Conservation (phyloP, 352 stramenopile species). For the Peronospora belbahrii region DNA sequence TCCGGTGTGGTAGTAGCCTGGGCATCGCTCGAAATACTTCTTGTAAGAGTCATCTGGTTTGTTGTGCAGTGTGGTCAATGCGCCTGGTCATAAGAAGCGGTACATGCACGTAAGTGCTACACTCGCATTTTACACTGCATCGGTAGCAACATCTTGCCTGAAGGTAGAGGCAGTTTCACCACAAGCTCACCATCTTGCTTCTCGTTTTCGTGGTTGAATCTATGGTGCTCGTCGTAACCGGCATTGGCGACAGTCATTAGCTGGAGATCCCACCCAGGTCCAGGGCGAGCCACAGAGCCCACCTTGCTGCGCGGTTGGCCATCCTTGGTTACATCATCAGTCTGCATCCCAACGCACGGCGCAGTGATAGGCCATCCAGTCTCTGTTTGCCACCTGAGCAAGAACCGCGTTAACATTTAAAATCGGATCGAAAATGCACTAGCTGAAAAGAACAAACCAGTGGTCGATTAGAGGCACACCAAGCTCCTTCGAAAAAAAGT, state of each 20-base stretch:
- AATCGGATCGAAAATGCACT: not conserved
- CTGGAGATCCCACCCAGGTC: conserved; percentile 81
- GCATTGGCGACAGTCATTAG: conserved; percentile 49
- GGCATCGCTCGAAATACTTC: conserved; percentile 78
- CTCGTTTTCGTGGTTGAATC: conserved; percentile 43
- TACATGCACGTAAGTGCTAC: not conserved
- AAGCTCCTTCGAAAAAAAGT: conserved; percentile 61
- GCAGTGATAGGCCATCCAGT: conserved; percentile 76
- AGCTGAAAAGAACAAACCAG: conserved; percentile 29
- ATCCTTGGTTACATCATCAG: conserved; percentile 34
- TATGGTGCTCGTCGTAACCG: conserved; percentile 34
- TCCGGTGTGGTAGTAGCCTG: conserved; percentile 86
- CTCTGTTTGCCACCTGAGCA: conserved; percentile 84
- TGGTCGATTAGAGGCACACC: conserved; percentile 74
- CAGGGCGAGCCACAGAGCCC: conserved; percentile 51
- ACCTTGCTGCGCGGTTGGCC: conserved; percentile 46
- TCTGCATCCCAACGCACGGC: conserved; percentile 65
- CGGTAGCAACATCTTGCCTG: conserved; percentile 26
- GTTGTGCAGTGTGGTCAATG: conserved; percentile 80
- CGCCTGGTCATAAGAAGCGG: conserved; percentile 18
- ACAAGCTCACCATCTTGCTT: conserved; percentile 57
- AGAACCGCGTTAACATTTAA: not conserved
- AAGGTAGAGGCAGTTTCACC: conserved; percentile 80
- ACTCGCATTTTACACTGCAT: not conserved
- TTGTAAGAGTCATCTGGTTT: conserved; percentile 72